Conservation (phyloP, 2,329 filamentous ascomycete genomes). For the Epichloe sibirici region DNA sequence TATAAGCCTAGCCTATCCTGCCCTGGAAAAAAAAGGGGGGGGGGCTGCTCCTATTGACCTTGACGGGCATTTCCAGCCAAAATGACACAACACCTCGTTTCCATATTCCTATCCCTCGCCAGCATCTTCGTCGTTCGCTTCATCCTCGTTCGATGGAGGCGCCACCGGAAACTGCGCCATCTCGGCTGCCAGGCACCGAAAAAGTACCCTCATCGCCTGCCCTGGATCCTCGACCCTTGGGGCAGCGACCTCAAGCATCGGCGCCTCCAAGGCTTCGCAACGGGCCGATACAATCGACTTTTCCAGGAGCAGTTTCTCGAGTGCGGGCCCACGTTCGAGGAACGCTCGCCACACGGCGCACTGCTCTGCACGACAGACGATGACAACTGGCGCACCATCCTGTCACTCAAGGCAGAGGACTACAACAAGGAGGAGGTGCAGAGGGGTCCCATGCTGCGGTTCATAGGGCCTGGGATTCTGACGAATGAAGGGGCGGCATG, state of each 20-base stretch:
- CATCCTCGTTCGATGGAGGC: background rate
- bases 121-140: background rate
- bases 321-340: constrained; percentile 2
- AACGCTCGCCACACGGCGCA: background rate
- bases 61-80: too few relatives aligned
- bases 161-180: background rate
- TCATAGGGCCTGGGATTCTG: constrained; percentile 1
- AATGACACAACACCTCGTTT: background rate
- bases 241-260: background rate
- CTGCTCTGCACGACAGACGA: constrained; percentile 1
- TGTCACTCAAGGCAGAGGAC: background rate
- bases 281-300: background rate
- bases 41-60: too few relatives aligned
- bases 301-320: background rate
- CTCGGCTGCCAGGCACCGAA: background rate
- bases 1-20: too few relatives aligned
- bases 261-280: background rate
- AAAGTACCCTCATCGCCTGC: constrained; percentile 1
- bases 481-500: constrained; percentile 1
- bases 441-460: background rate
- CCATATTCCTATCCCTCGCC: background rate
- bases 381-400: constrained; percentile 1
- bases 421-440: background rate
- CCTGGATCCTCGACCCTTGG: constrained; percentile 2
- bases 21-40: too few relatives aligned